These are phyloP conservation scores for Ascochyta fabae DNA, from an alignment of 2,329 filamentous ascomycete species.

Conservation along the genomic window DNA sequence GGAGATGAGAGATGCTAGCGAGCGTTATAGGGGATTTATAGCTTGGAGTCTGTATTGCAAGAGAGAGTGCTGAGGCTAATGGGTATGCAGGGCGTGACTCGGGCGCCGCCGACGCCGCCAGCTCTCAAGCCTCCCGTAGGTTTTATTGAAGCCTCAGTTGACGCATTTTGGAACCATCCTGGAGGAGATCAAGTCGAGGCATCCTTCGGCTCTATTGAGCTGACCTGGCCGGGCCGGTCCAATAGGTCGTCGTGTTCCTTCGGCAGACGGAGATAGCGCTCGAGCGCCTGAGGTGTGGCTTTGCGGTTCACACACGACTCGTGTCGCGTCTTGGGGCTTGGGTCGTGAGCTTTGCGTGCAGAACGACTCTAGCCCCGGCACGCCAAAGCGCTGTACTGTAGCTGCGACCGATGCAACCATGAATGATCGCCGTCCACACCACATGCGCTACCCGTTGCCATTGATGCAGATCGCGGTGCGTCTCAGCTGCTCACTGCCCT, in stretches of 20 bases:
- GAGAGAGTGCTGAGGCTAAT: slow-evolving; percentile 11
- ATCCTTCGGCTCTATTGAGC: slow-evolving; percentile 30
- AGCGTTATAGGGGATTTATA: slow-evolving; percentile 39
- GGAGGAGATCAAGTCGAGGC: slow-evolving; percentile 42
- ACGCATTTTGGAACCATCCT: slow-evolving; percentile 41
- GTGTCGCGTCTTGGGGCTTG: not conserved
- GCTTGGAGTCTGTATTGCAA: slow-evolving; percentile 8
- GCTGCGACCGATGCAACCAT: slow-evolving; percentile 12
- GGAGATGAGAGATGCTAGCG: slow-evolving; percentile 21
- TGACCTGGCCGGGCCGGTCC: slow-evolving; percentile 32
- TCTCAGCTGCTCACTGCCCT: slow-evolving; percentile 32
- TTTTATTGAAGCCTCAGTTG: slow-evolving; percentile 38
- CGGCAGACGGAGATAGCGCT: slow-evolving; percentile 19
- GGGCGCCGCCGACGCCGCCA: slow-evolving; percentile 36
- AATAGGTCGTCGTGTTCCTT: slow-evolving; percentile 24
- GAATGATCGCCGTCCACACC: slow-evolving; percentile 2
- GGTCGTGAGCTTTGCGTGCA: not conserved
- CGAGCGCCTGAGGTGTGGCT: slow-evolving; percentile 18
- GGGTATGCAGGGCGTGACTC: slow-evolving; percentile 33
- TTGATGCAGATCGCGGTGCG: slow-evolving; percentile 12
- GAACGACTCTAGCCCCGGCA: slow-evolving; percentile 10
- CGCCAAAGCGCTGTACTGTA: slow-evolving; percentile 16
- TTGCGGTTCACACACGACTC: slow-evolving; percentile 17
- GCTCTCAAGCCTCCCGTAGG: slow-evolving; percentile 29
- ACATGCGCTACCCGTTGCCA: slow-evolving; percentile 1